Base-by-base conservation (phyloP, 805 yeast species). In the Candida vaughaniae region DNA sequence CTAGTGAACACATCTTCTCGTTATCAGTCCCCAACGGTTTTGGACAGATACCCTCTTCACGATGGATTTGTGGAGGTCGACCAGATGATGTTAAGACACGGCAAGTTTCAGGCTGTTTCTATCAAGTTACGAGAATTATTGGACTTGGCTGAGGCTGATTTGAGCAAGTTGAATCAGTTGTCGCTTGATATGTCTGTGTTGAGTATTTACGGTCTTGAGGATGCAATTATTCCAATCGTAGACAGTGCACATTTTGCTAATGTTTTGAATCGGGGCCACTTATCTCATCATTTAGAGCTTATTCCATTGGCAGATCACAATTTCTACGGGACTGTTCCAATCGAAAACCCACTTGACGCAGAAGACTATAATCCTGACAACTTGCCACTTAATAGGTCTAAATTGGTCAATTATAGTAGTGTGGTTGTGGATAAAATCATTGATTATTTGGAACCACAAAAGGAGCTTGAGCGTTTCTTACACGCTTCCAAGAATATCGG, bases 271-370 rank as follows among this genome's bases (percentile, higher is more conserved):
- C 61, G 73, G 4, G 76, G 89, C 15, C 82, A 43, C 1, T 47
- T 47, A 20, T 49, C 69, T 3, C 73, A 84, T 47, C 64, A 69
- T 3, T 62, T 88, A 36, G 65, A 67, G 25, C 55, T 86, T 6
- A 63, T 90, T 8, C 75, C 76, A 1, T 68, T 66, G 30, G 96
- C 95, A 0, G 90, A 87, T 54, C 98, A 90, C 58, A 86, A 85
- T 50, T 89, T 73, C 52, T 84, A 73, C 52, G 91, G 93, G 0
- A 44, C 52, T 1, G 51, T 57, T 3, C 61, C 49, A 7, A 64
- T 73, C 31, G 49, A 58, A 12, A 62, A 60, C 15, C 70, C 53
- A 9, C 49, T 39, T 11, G 66, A 62, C 22, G 57, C 36, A 29
- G 64, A 47, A 39, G 63, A 58, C 1, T 48, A 43, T 44, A 62